These are phyloP conservation scores for Aspergillus brunneoviolaceus DNA, from an alignment of 2,329 filamentous ascomycete genomes.

Conservation along the genomic window DNA sequence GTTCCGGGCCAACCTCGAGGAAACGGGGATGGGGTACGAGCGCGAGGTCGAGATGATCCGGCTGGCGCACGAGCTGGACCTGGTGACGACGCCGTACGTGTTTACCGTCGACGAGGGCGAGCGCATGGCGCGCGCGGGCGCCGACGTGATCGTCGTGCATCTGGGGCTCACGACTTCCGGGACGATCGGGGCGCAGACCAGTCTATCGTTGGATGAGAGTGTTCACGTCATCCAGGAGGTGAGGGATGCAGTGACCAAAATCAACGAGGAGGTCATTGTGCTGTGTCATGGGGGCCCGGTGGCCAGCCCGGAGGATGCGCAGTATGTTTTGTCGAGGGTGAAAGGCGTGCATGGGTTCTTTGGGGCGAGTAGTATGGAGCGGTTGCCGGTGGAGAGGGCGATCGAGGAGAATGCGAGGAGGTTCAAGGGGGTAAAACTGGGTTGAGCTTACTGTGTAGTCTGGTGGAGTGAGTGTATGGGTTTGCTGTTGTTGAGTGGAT, in stretches of 20 bases:
- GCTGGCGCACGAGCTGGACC: constrained; percentile 57
- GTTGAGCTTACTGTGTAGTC: neutral
- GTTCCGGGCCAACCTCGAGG: constrained; percentile 67
- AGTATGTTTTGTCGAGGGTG: constrained; percentile 61
- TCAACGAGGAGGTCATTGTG: constrained; percentile 62
- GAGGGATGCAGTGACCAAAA: constrained; percentile 56
- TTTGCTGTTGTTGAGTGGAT: neutral
- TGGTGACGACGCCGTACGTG: constrained; percentile 70
- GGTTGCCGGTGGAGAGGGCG: constrained; percentile 65
- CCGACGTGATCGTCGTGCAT: constrained; percentile 67
- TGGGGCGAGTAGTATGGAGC: constrained; percentile 68
- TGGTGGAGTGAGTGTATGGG: too few relatives aligned
- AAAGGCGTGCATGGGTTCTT: constrained; percentile 70
- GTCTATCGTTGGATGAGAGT: constrained; percentile 64
- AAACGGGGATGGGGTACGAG: constrained; percentile 69
- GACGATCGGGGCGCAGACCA: constrained; percentile 62
- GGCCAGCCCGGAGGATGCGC: constrained; percentile 61
- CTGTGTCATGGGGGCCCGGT: constrained; percentile 72
- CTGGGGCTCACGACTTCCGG: constrained; percentile 67
- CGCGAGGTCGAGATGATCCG: constrained; percentile 67
- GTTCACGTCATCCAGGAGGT: constrained; percentile 63
- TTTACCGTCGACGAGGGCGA: constrained; percentile 63
- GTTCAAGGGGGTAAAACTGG: constrained; percentile 50
- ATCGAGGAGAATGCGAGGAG: constrained; percentile 58
- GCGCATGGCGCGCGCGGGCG: constrained; percentile 63